phyloP scores from a whole-genome alignment of 768 basidiomycete genomes.

The Fistulinella prunicolor region DNA sequence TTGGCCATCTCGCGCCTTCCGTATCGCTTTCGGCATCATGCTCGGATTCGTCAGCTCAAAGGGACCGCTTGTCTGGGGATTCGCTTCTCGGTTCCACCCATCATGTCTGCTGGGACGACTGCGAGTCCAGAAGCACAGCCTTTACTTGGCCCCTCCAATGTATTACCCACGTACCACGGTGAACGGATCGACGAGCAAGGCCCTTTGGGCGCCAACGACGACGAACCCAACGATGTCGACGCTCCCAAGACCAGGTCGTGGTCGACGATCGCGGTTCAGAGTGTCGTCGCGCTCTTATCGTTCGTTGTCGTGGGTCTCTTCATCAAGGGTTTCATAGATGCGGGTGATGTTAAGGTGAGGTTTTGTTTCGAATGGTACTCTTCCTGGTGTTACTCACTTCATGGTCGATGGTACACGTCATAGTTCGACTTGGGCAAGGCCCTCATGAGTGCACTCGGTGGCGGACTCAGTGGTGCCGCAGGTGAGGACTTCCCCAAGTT shows the following conservation, averaged over 20 bases:
- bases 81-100: constrained; percentile 6
- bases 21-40: too few species aligned
- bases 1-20: too few species aligned
- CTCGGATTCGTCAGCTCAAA: too few species aligned
- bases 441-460: constrained; percentile 80
- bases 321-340: constrained; percentile 68
- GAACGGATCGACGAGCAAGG: neutral
- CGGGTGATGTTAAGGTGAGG: constrained; percentile 64
- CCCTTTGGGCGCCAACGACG: constrained; percentile 10
- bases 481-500: constrained; percentile 38
- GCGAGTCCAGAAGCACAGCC: constrained; percentile 21
- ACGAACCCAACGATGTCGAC: constrained; percentile 14
- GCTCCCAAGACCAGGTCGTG: constrained; percentile 10
- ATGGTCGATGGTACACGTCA: constrained; percentile 15
- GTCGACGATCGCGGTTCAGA: constrained; percentile 25
- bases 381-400: constrained; percentile 38
- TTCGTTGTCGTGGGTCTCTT: constrained; percentile 46
- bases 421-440: constrained; percentile 82
- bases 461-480: constrained; percentile 86
- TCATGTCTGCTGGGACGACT: constrained; percentile 20
- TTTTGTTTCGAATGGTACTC: constrained; percentile 11
- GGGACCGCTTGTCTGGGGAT: too few species aligned
- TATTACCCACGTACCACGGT: constrained; percentile 16
- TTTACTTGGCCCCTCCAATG: constrained; percentile 15
- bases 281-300: constrained; percentile 35